These are phyloP conservation scores for Rhynchospora tenuis DNA, from an alignment of 176 grass and related monocot genomes.

Conservation along the genomic window DNA sequence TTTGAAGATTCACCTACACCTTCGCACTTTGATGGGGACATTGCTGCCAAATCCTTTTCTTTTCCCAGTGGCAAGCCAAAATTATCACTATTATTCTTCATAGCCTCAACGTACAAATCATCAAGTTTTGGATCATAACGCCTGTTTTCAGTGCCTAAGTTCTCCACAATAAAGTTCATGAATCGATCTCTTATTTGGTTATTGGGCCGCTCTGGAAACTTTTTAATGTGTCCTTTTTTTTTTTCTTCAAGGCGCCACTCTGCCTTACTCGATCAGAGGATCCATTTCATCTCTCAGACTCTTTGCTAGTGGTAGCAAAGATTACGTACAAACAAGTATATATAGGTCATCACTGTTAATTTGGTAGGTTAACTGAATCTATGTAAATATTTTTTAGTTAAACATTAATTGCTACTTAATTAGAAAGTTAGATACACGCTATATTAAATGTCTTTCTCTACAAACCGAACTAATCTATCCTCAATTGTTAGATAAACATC, in stretches of 20 bases:
- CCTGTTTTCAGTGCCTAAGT: not conserved
- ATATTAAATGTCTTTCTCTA: not conserved
- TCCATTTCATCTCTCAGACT: constrained; percentile 13
- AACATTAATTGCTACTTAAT: constrained; percentile 12
- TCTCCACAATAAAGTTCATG: constrained; percentile 12
- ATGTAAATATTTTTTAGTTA: not conserved
- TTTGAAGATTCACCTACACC: not conserved
- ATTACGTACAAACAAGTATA: not conserved
- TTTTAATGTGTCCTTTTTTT: not conserved
- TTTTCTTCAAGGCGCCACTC: constrained; percentile 28
- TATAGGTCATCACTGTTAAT: not conserved
- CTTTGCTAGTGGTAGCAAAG: not conserved
- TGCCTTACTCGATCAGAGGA: not conserved
- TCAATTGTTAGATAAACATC: not conserved
- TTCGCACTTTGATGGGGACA: not conserved
- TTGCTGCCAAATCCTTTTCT: not conserved
- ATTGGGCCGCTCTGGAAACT: constrained; percentile 24
- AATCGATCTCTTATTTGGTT: constrained; percentile 27
- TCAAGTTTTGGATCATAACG: not conserved
- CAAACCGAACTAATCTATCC: not conserved
- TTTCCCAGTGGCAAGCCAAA: not conserved
- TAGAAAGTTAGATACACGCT: constrained; percentile 10
- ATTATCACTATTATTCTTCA: not conserved
- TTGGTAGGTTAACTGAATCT: constrained; percentile 1
- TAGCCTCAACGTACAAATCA: not conserved